Conservation (phyloP, 495 filamentous ascomycete genomes). For the Hyaloscypha bicolor region DNA sequence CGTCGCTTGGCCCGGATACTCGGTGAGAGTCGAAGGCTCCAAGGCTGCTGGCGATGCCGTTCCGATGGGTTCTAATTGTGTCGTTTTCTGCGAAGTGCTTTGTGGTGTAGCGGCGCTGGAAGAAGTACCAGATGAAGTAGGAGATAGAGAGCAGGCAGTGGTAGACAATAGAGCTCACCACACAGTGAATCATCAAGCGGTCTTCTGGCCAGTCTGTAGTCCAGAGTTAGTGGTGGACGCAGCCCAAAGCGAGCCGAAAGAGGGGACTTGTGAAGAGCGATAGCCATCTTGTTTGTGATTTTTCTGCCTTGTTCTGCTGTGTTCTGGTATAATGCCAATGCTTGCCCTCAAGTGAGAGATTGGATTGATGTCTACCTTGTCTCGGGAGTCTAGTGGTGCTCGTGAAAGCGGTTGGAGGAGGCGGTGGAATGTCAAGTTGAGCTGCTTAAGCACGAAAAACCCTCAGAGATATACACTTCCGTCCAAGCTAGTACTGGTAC, state of each 20-base stretch:
- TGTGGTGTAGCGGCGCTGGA: background rate
- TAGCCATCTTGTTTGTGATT: background rate
- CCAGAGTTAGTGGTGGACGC: background rate
- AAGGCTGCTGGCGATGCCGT: background rate
- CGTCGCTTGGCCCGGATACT: background rate
- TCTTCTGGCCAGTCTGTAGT: background rate
- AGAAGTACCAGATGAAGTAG: background rate
- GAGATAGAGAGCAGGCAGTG: background rate
- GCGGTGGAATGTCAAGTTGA: too few species aligned
- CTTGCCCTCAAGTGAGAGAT: background rate
- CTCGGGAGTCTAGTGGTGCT: too few species aligned
- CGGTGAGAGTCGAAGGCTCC: background rate
- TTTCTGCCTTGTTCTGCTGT: background rate
- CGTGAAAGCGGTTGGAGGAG: too few species aligned
- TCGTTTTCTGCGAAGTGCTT: background rate
- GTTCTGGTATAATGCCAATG: background rate
- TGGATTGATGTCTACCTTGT: too few species aligned
- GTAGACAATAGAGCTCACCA: background rate
- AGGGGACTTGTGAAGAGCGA: background rate
- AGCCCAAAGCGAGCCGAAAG: background rate
- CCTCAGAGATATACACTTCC: too few species aligned
- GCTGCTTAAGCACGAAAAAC: too few species aligned
- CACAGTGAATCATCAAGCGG: background rate
- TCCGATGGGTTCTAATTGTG: background rate
- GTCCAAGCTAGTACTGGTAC: too few species aligned